phyloP scores from a whole-genome alignment of 2,329 filamentous ascomycete genomes.

The Magnaporthiopsis rhizophila region DNA sequence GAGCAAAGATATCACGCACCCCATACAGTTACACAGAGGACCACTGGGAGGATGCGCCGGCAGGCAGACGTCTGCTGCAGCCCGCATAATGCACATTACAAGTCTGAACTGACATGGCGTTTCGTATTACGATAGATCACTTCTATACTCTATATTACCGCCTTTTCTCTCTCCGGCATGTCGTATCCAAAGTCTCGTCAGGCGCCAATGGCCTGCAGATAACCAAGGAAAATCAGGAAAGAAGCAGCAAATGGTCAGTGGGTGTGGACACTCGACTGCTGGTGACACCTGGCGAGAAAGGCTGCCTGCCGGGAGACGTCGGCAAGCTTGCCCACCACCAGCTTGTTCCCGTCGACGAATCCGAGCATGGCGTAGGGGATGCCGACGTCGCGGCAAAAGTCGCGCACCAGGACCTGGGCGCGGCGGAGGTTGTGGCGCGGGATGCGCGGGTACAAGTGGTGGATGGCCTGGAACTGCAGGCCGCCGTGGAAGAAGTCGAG shows the following conservation, averaged over 20 bases:
- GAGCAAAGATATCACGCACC: not conserved
- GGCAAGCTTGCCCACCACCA: constrained; percentile 67
- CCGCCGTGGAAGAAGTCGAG: constrained; percentile 85
- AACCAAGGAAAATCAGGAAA: not conserved
- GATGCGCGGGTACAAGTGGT: constrained; percentile 77
- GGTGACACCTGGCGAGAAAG: constrained; percentile 69
- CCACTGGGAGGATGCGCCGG: not conserved
- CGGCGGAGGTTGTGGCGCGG: constrained; percentile 75
- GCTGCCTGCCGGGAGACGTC: constrained; percentile 75
- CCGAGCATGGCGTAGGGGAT: constrained; percentile 83
- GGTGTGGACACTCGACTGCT: constrained; percentile 14
- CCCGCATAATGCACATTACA: not conserved
- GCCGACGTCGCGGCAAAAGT: constrained; percentile 74
- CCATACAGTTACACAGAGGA: not conserved
- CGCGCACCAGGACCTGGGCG: constrained; percentile 66
- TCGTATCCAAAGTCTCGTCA: not conserved
- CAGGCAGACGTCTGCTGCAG: not conserved
- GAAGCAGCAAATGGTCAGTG: not conserved
- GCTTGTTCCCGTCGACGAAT: constrained; percentile 74
- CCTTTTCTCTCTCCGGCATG: too few species aligned
- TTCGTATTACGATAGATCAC: not conserved
- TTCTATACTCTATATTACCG: too few species aligned
- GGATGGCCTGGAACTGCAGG: constrained; percentile 82
- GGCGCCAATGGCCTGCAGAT: not conserved
- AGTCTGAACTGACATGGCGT: not conserved